phyloP scores from a whole-genome alignment of 345 rosid genomes.

The Firmiana major region DNA sequence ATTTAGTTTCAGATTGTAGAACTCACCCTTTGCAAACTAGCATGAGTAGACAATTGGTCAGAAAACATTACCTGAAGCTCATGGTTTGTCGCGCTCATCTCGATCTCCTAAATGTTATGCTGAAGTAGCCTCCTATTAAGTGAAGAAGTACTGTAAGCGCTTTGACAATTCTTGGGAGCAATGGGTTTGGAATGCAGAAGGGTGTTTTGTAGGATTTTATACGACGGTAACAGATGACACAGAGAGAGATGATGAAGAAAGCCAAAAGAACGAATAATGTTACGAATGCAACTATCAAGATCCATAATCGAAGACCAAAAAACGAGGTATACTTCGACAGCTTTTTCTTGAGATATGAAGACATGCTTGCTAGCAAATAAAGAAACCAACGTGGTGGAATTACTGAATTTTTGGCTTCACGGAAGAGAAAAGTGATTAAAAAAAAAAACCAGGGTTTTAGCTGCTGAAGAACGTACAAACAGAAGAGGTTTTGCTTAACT shows the following conservation, averaged over 20 bases:
- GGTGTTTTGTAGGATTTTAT: neutral
- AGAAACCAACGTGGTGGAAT: neutral
- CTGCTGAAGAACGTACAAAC: neutral
- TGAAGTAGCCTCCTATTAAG: constrained; percentile 24
- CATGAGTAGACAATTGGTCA: constrained; percentile 18
- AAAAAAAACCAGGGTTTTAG: constrained; percentile 18
- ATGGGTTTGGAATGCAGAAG: constrained; percentile 18
- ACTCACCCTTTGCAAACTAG: constrained; percentile 37
- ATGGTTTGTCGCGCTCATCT: constrained; percentile 26
- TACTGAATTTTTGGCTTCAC: neutral
- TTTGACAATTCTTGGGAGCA: neutral
- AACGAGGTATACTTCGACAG: constrained; percentile 26
- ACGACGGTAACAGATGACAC: neutral
- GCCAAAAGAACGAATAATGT: constrained; percentile 20
- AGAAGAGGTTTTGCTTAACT: neutral
- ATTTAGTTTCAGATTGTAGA: neutral
- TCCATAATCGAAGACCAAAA: constrained; percentile 49
- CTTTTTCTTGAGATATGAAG: neutral
- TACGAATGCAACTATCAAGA: constrained; percentile 34
- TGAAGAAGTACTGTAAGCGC: neutral
- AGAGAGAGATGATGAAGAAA: neutral
- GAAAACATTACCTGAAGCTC: constrained; percentile 21
- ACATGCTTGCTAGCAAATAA: constrained; percentile 5
- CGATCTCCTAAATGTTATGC: constrained; percentile 22
- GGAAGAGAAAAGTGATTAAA: constrained; percentile 22